Conservation (phyloP, 2,329 filamentous ascomycete genomes). For the Pseudocercospora pini-densiflorae region DNA sequence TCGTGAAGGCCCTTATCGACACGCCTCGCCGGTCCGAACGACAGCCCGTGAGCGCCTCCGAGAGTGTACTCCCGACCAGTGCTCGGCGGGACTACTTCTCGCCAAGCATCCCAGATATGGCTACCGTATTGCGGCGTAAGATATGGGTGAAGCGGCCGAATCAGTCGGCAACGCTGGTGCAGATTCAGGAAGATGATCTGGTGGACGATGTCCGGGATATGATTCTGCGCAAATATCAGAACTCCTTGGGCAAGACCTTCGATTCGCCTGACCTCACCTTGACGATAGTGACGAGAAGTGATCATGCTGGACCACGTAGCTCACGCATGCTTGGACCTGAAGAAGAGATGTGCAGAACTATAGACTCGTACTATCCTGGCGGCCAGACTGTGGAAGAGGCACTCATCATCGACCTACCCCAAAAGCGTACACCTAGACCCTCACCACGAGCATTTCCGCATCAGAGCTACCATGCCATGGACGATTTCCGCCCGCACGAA, state of each 20-base stretch:
- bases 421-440: slow-evolving; percentile 75
- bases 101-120: slow-evolving; percentile 27
- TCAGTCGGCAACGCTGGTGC: slow-evolving; percentile 84
- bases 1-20: slow-evolving; percentile 60
- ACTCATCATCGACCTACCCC: slow-evolving; percentile 84
- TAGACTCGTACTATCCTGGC: slow-evolving; percentile 83
- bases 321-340: slow-evolving; percentile 82
- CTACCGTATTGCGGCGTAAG: slow-evolving; percentile 65
- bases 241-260: slow-evolving; percentile 85
- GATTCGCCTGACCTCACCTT: slow-evolving; percentile 89
- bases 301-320: slow-evolving; percentile 31
- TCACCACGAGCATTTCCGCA: slow-evolving; percentile 66
- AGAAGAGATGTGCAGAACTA: slow-evolving; percentile 75
- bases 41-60: slow-evolving; percentile 10
- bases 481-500: slow-evolving; percentile 70
- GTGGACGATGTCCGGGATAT: slow-evolving; percentile 94
- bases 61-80: slow-evolving; percentile 13
- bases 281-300: slow-evolving; percentile 70
- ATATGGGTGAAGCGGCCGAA: slow-evolving; percentile 92
- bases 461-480: slow-evolving; percentile 60
- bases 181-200: slow-evolving; percentile 83
- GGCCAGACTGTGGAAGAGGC: slow-evolving; percentile 90
- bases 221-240: slow-evolving; percentile 91
- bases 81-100: slow-evolving; percentile 39
- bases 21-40: slow-evolving; percentile 40